Evolutionary conservation across 2,329 filamentous ascomycete genomes (phyloP).

Genomic region (Epichloe brachyelytri): DNA sequence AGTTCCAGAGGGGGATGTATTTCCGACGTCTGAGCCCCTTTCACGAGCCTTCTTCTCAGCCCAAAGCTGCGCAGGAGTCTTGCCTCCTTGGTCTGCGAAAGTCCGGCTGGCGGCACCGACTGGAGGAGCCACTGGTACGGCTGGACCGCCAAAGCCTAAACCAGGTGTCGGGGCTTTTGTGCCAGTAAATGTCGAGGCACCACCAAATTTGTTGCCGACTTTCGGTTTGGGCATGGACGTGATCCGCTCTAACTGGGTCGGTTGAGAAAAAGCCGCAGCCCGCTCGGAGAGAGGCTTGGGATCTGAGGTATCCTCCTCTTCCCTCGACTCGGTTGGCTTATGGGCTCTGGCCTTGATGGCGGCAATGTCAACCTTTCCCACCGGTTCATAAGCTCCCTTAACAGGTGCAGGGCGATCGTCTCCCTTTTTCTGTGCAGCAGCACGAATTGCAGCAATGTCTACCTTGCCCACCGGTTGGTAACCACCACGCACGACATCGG

Average conservation of each 20-base stretch:
- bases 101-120: slow-evolving; percentile 77
- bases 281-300: slow-evolving; percentile 61
- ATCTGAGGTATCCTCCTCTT: slow-evolving; percentile 19
- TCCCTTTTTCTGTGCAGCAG: slow-evolving; percentile 51
- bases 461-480: slow-evolving; percentile 96
- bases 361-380: slow-evolving; percentile 94
- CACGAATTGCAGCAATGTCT: slow-evolving; percentile 86
- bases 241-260: slow-evolving; percentile 57
- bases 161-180: slow-evolving; percentile 79
- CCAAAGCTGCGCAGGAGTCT: slow-evolving; percentile 94
- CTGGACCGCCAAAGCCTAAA: slow-evolving; percentile 48
- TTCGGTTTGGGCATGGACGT: slow-evolving; percentile 89
- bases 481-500: slow-evolving; percentile 65
- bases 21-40: slow-evolving; percentile 35
- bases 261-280: slow-evolving; percentile 55
- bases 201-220: slow-evolving; percentile 78
- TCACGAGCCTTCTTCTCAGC: slow-evolving; percentile 91
- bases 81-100: slow-evolving; percentile 88
- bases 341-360: slow-evolving; percentile 80
- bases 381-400: slow-evolving; percentile 86
- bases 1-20: slow-evolving; percentile 28
- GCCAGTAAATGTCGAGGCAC: slow-evolving; percentile 59
- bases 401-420: slow-evolving; percentile 76
- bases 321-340: slow-evolving; percentile 37
- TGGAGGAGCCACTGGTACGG: slow-evolving; percentile 41